Evolutionary conservation across 257 asterid species (phyloP).

Genomic region (Avicennia marina): DNA sequence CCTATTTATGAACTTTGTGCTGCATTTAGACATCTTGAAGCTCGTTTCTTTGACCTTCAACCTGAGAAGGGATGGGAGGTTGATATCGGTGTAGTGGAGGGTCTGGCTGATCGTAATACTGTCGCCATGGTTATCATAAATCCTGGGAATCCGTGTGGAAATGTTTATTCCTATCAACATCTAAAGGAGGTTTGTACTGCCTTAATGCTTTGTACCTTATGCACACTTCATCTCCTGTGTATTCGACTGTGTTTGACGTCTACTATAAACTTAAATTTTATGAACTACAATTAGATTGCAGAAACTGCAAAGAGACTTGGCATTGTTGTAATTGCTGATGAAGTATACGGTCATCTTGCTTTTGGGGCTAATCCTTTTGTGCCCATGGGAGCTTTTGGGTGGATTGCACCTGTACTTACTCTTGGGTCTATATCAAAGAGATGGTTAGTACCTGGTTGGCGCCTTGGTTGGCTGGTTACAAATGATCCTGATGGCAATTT

Average conservation of each 20-base stretch:
- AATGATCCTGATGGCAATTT: slow-evolving; percentile 58
- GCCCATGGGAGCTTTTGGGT: slow-evolving; percentile 80
- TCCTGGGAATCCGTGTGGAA: slow-evolving; percentile 96
- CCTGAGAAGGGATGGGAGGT: slow-evolving; percentile 73
- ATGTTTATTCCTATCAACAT: slow-evolving; percentile 59
- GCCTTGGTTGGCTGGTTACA: slow-evolving; percentile 82
- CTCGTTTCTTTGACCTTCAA: slow-evolving; percentile 58
- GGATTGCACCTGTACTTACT: slow-evolving; percentile 61
- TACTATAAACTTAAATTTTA: too few species aligned
- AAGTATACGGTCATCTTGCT: slow-evolving; percentile 85
- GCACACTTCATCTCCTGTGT: background rate
- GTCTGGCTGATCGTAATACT: slow-evolving; percentile 73
- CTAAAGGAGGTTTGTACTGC: slow-evolving; percentile 46
- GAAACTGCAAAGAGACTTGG: slow-evolving; percentile 70
- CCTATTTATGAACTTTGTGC: slow-evolving; percentile 79
- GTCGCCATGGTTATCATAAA: slow-evolving; percentile 70
- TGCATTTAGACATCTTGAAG: slow-evolving; percentile 54
- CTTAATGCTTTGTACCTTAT: background rate
- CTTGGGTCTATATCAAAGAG: slow-evolving; percentile 87
- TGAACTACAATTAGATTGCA: slow-evolving; percentile 46
- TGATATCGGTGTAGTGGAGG: slow-evolving; percentile 54
- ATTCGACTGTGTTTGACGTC: background rate
- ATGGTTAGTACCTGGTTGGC: slow-evolving; percentile 97
- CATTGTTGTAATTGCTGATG: slow-evolving; percentile 64
- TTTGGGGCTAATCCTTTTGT: slow-evolving; percentile 75